These are phyloP conservation scores for Citrus hindsii DNA, from an alignment of 345 rosid species.

Conservation along the genomic window DNA sequence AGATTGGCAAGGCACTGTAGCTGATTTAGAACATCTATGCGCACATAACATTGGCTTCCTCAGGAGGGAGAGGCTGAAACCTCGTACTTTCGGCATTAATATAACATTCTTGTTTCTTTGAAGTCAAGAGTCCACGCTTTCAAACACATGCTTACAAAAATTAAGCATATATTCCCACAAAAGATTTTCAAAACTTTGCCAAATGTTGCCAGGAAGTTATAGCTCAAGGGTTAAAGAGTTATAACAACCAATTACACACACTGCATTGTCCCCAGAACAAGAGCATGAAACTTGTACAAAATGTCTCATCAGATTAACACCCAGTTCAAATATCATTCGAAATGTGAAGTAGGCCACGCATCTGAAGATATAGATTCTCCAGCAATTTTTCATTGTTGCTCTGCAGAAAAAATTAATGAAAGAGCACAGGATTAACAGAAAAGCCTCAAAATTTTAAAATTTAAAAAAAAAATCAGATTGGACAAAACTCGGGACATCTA, in stretches of 20 bases:
- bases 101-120: not conserved
- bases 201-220: slow-evolving; percentile 8
- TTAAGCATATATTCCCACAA: slow-evolving; percentile 3
- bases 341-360: slow-evolving; percentile 93
- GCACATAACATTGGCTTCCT: not conserved
- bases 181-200: slow-evolving; percentile 1
- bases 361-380: slow-evolving; percentile 97
- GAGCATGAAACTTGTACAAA: not conserved
- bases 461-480: not conserved
- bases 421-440: not conserved
- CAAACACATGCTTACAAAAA: slow-evolving; percentile 5
- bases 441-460: not conserved
- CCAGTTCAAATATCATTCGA: slow-evolving; percentile 55
- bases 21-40: slow-evolving; percentile 11
- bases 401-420: slow-evolving; percentile 34
- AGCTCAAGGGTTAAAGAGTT: not conserved
- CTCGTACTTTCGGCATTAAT: not conserved
- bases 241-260: not conserved
- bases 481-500: not conserved
- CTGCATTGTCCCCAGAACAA: not conserved
- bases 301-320: slow-evolving; percentile 20
- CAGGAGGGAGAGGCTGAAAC: not conserved
- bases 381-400: slow-evolving; percentile 95
- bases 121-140: slow-evolving; percentile 3
- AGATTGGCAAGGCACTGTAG: not conserved